A percentile compares a stretch with the other conserved stretches of the same genome.
These are phyloP conservation scores for Cystobasidium sp. DNA, from an alignment of 1,284 basidiomycete genomes.

Conservation along the genomic window DNA sequence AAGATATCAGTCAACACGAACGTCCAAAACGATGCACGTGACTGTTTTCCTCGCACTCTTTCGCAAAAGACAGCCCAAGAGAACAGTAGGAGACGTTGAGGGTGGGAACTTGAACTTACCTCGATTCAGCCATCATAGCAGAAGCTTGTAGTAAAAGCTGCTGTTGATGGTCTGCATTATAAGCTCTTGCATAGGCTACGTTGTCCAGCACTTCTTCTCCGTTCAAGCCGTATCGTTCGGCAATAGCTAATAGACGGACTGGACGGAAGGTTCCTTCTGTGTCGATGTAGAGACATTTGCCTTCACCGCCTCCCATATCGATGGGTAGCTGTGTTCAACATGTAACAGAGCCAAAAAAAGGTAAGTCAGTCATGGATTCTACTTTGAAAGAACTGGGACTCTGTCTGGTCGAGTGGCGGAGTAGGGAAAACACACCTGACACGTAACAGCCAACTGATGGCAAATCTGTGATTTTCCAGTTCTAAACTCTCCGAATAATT, in stretches of 20 bases:
- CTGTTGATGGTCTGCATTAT: conserved; percentile 98
- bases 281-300: conserved; percentile 98
- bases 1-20: background rate
- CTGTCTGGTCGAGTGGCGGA: background rate
- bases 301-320: conserved; percentile 97
- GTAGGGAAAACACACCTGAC: conserved; percentile 65
- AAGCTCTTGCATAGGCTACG: conserved; percentile 96
- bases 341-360: background rate
- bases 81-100: too few relatives aligned
- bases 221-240: conserved; percentile 92
- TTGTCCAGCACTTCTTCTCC: conserved; percentile 98
- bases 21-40: too few relatives aligned
- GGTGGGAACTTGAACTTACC: too few relatives aligned
- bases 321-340: conserved; percentile 70
- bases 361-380: background rate
- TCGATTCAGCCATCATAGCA: conserved; percentile 95
- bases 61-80: too few relatives aligned
- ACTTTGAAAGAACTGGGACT: background rate
- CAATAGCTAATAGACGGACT: conserved; percentile 88
- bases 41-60: too few relatives aligned
- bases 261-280: conserved; percentile 99
- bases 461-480: conserved; percentile 99
- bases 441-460: conserved; percentile 96
- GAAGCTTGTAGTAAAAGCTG: conserved; percentile 87
- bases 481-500: conserved; percentile 97